phyloP scores from a whole-genome alignment of 2,329 filamentous ascomycete species.

The Apiospora rasikravindrae region DNA sequence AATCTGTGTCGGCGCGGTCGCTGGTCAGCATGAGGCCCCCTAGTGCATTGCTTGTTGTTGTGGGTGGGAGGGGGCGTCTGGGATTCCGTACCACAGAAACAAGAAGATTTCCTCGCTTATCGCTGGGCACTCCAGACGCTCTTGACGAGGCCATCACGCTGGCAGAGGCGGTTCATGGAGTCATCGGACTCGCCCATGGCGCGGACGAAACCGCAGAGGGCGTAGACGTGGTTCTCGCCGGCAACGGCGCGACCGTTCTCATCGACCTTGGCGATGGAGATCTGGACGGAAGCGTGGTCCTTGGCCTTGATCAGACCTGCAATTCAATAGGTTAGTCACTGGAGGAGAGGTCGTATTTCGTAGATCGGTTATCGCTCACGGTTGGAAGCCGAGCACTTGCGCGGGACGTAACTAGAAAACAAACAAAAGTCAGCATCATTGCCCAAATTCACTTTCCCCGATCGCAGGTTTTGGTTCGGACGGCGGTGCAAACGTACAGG shows the following conservation, averaged over 20 bases:
- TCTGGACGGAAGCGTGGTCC: constrained; percentile 98
- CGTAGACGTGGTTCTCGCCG: constrained; percentile 97
- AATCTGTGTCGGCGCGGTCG: not conserved
- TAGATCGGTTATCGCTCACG: constrained; percentile 47
- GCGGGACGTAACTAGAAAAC: constrained; percentile 71
- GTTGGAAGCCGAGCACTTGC: constrained; percentile 99
- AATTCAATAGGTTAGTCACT: constrained; percentile 3
- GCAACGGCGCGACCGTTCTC: constrained; percentile 94
- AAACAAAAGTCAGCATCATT: constrained; percentile 18
- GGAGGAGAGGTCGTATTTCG: not conserved
- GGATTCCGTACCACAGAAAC: constrained; percentile 22
- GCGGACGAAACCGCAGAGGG: constrained; percentile 96
- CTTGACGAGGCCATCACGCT: constrained; percentile 97
- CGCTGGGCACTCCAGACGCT: constrained; percentile 85
- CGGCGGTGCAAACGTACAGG: constrained; percentile 70
- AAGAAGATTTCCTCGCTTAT: constrained; percentile 42
- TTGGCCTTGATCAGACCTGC: constrained; percentile 95
- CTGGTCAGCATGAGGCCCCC: not conserved
- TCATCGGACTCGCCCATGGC: constrained; percentile 99
- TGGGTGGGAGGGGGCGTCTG: constrained; percentile 34
- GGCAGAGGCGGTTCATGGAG: constrained; percentile 90
- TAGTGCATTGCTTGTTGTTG: constrained; percentile 48
- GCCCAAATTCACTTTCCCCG: not conserved
- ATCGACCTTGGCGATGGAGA: constrained; percentile 97
- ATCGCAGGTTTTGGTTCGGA: not conserved